Evolutionary conservation across 1,139 yeast species (phyloP).

Genomic region (Petasospora fabianii): DNA sequence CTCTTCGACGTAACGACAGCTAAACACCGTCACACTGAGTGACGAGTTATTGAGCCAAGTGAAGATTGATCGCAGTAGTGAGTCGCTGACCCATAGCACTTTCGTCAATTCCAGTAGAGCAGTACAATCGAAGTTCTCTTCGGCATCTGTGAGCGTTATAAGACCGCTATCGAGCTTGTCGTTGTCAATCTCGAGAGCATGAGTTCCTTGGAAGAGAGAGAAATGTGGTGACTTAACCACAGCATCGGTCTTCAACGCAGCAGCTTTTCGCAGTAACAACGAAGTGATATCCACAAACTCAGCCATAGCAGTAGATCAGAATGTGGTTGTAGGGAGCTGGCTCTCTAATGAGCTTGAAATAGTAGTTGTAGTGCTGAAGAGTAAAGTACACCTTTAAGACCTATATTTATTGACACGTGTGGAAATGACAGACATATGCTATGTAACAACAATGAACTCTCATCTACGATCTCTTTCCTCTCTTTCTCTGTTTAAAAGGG

Average conservation of each 20-base stretch:
- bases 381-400: background rate
- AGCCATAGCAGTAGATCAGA: background rate
- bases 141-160: conserved; percentile 40
- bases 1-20: conserved; percentile 61
- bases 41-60: conserved; percentile 64
- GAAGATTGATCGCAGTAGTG: conserved; percentile 42
- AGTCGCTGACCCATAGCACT: conserved; percentile 45
- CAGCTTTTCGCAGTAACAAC: conserved; percentile 34
- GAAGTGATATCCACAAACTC: conserved; percentile 41
- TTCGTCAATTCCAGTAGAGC: conserved; percentile 31
- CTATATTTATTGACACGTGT: background rate
- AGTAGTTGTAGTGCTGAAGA: background rate
- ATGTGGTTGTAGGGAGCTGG: background rate
- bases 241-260: conserved; percentile 33
- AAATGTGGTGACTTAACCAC: conserved; percentile 54
- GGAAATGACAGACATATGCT: background rate
- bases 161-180: conserved; percentile 62
- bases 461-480: too few species aligned
- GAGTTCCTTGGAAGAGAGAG: conserved; percentile 67
- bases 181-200: conserved; percentile 66
- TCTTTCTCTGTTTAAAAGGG: too few species aligned
- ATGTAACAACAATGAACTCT: too few species aligned
- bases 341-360: background rate
- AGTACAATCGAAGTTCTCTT: conserved; percentile 30
- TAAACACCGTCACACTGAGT: conserved; percentile 57